These are phyloP conservation scores for Stagonosporopsis rhizophila DNA, from an alignment of 2,329 filamentous ascomycete species.

Conservation along the genomic window DNA sequence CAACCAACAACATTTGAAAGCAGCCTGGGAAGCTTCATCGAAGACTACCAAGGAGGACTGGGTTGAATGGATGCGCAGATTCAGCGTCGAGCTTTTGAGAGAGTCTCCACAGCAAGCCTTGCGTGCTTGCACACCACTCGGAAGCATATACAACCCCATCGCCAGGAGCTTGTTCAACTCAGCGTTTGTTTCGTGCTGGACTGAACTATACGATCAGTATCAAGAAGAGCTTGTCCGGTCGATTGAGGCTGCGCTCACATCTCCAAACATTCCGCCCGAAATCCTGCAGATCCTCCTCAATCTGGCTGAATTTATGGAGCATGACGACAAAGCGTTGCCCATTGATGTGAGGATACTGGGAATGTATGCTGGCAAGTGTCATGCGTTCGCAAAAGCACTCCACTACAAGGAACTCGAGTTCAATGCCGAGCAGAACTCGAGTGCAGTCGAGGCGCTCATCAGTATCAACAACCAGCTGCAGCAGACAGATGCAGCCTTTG, in stretches of 20 bases:
- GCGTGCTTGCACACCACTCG: conserved; percentile 88
- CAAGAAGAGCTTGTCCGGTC: conserved; percentile 96
- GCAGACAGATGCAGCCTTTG: conserved; percentile 97
- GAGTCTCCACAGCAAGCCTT: conserved; percentile 97
- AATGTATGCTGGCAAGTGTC: conserved; percentile 93
- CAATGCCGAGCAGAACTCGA: conserved; percentile 93
- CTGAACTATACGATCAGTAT: conserved; percentile 94
- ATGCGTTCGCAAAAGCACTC: conserved; percentile 96
- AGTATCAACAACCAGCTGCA: conserved; percentile 99
- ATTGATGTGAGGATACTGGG: conserved; percentile 96
- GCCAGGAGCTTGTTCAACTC: conserved; percentile 97
- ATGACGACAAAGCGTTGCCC: conserved; percentile 96
- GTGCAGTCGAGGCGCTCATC: conserved; percentile 94
- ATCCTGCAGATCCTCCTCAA: conserved; percentile 93
- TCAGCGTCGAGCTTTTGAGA: conserved; percentile 92
- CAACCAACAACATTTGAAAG: conserved; percentile 96
- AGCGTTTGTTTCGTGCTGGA: conserved; percentile 98
- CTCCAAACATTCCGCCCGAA: conserved; percentile 93
- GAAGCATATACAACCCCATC: conserved; percentile 88
- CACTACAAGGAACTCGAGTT: conserved; percentile 99
- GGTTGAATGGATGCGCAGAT: conserved; percentile 97
- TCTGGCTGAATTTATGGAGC: conserved; percentile 99
- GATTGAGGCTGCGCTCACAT: conserved; percentile 94
- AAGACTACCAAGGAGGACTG: conserved; percentile 98
- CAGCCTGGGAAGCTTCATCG: conserved; percentile 94